phyloP scores from a whole-genome alignment of 371 early-diverging fungal species.

The Chytridiales sp. region DNA sequence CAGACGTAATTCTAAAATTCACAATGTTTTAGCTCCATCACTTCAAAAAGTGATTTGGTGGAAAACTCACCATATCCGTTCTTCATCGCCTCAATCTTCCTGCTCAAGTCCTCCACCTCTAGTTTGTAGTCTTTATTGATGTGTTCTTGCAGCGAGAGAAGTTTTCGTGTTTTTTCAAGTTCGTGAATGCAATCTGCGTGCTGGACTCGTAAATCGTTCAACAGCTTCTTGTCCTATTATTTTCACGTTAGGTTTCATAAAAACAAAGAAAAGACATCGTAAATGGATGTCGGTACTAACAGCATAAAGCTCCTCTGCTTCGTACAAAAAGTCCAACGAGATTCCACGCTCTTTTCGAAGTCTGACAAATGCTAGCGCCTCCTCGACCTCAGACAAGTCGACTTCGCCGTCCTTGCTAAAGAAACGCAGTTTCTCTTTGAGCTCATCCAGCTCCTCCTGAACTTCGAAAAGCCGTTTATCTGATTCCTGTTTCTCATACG shows the following conservation, averaged over 20 bases:
- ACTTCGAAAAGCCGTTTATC: conserved; percentile 29
- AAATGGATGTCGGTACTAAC: conserved; percentile 12
- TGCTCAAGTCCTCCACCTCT: conserved; percentile 39
- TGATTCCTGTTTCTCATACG: conserved; percentile 28
- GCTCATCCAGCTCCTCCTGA: conserved; percentile 39
- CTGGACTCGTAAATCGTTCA: conserved; percentile 46
- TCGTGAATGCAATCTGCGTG: conserved; percentile 49
- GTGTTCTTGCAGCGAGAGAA: conserved; percentile 46
- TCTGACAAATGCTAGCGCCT: conserved; percentile 44
- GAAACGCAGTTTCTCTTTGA: conserved; percentile 31
- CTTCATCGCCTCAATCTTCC: conserved; percentile 34
- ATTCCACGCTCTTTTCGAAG: conserved; percentile 36
- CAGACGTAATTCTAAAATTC: conserved; percentile 42
- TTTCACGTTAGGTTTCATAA: not conserved
- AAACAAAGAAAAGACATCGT: conserved; percentile 5
- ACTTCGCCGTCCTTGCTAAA: conserved; percentile 37
- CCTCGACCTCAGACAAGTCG: conserved; percentile 46
- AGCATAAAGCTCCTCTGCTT: conserved; percentile 34
- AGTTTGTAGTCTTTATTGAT: conserved; percentile 51
- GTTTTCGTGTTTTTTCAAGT: conserved; percentile 44
- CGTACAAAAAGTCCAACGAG: conserved; percentile 38
- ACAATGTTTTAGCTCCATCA: not conserved
- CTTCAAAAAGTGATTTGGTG: not conserved
- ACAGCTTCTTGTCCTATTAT: conserved; percentile 40
- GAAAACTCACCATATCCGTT: conserved; percentile 49